Evolutionary conservation across 2,329 filamentous ascomycete genomes (phyloP).

Genomic region (Cladosporium austrohemisphaericum): DNA sequence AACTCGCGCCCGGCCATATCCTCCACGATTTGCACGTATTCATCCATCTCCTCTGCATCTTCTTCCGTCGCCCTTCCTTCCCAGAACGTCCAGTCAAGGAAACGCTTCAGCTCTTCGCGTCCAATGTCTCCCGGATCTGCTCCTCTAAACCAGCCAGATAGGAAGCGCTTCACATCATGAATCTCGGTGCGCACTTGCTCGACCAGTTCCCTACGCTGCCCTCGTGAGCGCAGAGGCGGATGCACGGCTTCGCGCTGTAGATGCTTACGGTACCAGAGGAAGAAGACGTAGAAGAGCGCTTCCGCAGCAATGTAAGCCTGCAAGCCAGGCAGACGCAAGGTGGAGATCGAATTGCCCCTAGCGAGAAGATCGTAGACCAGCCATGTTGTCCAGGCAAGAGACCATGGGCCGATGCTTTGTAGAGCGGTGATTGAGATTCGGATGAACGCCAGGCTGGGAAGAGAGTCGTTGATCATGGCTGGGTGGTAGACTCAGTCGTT

Average conservation of each 20-base stretch:
- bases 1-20: constrained; percentile 50
- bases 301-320: constrained; percentile 50
- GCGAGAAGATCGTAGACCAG: background rate
- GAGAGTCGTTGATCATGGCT: constrained; percentile 24
- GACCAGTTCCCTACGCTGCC: constrained; percentile 55
- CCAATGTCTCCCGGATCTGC: constrained; percentile 55
- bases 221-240: constrained; percentile 43
- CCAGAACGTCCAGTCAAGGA: constrained; percentile 64
- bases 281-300: constrained; percentile 53
- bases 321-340: constrained; percentile 25
- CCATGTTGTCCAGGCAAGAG: constrained; percentile 24
- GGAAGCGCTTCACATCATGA: constrained; percentile 53
- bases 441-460: constrained; percentile 21
- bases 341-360: constrained; percentile 1
- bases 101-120: constrained; percentile 65
- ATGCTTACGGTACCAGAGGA: constrained; percentile 49
- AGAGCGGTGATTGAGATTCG: constrained; percentile 21
- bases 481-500: background rate
- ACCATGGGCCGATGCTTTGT: constrained; percentile 21
- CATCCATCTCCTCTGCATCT: constrained; percentile 45
- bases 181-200: constrained; percentile 54
- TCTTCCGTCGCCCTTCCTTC: constrained; percentile 58
- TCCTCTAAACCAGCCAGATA: constrained; percentile 64
- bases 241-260: constrained; percentile 53
- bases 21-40: constrained; percentile 53